Conservation (phyloP, 2,329 filamentous ascomycete species). For the Emmonsia crescens region DNA sequence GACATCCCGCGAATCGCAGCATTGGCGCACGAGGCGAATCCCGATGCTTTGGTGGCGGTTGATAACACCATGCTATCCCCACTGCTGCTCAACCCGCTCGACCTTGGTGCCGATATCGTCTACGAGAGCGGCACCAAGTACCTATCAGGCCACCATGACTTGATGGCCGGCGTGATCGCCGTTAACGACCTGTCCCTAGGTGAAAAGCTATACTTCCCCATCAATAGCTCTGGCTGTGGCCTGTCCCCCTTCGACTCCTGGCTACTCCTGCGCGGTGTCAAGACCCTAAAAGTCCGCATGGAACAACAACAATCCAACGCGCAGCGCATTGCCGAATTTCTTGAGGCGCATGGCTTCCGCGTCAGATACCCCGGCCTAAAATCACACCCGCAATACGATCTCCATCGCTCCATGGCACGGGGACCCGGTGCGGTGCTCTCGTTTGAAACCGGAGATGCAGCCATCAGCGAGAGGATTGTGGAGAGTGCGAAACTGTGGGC, state of each 20-base stretch:
- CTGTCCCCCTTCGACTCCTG: slow-evolving; percentile 93
- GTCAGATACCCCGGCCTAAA: slow-evolving; percentile 90
- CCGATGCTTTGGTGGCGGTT: slow-evolving; percentile 72
- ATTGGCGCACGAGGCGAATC: slow-evolving; percentile 65
- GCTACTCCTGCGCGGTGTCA: slow-evolving; percentile 87
- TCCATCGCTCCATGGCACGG: slow-evolving; percentile 91
- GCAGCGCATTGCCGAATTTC: slow-evolving; percentile 79
- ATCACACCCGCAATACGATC: slow-evolving; percentile 89
- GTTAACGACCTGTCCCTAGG: slow-evolving; percentile 72
- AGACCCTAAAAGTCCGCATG: slow-evolving; percentile 95
- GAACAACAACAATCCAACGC: slow-evolving; percentile 95
- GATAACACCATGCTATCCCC: slow-evolving; percentile 99
- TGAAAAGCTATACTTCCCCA: slow-evolving; percentile 89
- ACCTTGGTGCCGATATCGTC: slow-evolving; percentile 87
- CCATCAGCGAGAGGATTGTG: slow-evolving; percentile 81
- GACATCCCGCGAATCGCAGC: slow-evolving; percentile 74
- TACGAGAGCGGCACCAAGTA: slow-evolving; percentile 99
- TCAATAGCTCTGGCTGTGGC: slow-evolving; percentile 92
- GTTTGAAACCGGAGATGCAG: slow-evolving; percentile 85
- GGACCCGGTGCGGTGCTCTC: slow-evolving; percentile 89
- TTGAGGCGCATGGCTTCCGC: slow-evolving; percentile 82
- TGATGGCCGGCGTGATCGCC: slow-evolving; percentile 96
- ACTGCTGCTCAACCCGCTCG: slow-evolving; percentile 83
- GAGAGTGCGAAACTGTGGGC: slow-evolving; percentile 86
- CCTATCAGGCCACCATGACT: slow-evolving; percentile 91